Base-by-base conservation (phyloP, 371 early-diverging fungal species). In the Mortierella sp. region DNA sequence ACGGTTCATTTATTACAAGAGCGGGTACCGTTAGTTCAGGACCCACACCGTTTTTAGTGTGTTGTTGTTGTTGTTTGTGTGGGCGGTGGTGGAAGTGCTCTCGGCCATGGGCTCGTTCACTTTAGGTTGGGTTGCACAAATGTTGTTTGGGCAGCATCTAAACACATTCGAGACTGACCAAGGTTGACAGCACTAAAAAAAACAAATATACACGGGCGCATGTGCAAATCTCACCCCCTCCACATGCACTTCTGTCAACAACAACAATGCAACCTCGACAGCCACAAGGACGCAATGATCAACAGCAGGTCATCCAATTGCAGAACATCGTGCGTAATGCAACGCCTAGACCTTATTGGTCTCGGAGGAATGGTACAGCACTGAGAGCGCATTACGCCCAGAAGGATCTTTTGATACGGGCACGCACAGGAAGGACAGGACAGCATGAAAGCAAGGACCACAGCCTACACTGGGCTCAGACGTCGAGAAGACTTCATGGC, bases 151-250 rank as follows among this genome's bases (percentile, higher is more conserved):
- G 27, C 24, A 70, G 70, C 70, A 14, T 8, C 24, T 14, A 46
- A 71, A 44, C 14, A 27, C 71, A 71, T 27, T 44, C 44, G 44
- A 71, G 46, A 71, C 44, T 46, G 29, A 46, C 71, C 71, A 44
- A 46, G 46, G 46, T 71, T n/a, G 11, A n/a, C 71, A 29, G 27
- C n/a, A 71, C 46, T 71, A 29, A 18, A 46, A 12, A 46, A 12
- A 24, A 70, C 1, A 11, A 24, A 70, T 32, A 70, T 43, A 70
- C 44, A 43, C 43, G 11, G 46, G 44, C 71, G 71, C 71, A 71
- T 71, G 71, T 46, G 71, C 44, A 71, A 71, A 71, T 56, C 56
- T 51, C 56, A 4, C 38, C 41, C 65, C 18, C 46, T 46, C 71
- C 46, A 70, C 44, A 70, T 44, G 4, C 4, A 29, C 16, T 14